These are phyloP conservation scores for Rosa hybrid DNA, from an alignment of 331 rosid species.

Conservation along the genomic window DNA sequence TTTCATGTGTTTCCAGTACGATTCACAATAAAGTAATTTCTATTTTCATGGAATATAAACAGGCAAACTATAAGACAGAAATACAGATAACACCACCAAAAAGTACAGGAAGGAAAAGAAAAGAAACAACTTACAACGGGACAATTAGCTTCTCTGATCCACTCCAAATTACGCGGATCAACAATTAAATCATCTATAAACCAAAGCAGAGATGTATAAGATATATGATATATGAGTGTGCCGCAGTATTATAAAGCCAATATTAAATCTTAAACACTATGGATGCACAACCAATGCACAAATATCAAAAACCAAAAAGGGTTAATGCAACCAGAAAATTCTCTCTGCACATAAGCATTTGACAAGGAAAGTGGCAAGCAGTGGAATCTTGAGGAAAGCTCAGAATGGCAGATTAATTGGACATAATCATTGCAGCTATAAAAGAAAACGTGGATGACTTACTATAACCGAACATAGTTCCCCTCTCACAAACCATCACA, in stretches of 20 bases:
- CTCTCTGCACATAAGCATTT: background rate
- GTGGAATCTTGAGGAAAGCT: background rate
- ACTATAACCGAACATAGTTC: conserved; percentile 99
- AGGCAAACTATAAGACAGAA: background rate
- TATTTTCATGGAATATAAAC: background rate
- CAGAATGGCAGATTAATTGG: background rate
- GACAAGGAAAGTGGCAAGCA: conserved; percentile 4
- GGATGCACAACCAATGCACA: background rate
- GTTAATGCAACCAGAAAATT: background rate
- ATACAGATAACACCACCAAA: conserved; percentile 9
- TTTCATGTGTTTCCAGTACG: background rate
- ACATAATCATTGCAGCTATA: background rate
- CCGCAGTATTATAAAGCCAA: background rate
- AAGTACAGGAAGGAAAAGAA: background rate
- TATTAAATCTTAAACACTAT: background rate
- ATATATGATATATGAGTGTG: background rate
- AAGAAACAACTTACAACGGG: conserved; percentile 72
- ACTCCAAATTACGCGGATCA: conserved; percentile 94
- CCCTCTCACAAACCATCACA: conserved; percentile 99
- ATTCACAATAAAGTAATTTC: background rate
- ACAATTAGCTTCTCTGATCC: conserved; percentile 94
- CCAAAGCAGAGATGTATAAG: conserved; percentile 27
- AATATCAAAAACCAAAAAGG: background rate
- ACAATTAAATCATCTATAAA: conserved; percentile 88
- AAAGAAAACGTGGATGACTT: conserved; percentile 42